Percentiles rank a stretch among this genome's conserved stretches.
phyloP scores from a whole-genome alignment of 2,329 filamentous ascomycete species.

The Diaporthe destruens region DNA sequence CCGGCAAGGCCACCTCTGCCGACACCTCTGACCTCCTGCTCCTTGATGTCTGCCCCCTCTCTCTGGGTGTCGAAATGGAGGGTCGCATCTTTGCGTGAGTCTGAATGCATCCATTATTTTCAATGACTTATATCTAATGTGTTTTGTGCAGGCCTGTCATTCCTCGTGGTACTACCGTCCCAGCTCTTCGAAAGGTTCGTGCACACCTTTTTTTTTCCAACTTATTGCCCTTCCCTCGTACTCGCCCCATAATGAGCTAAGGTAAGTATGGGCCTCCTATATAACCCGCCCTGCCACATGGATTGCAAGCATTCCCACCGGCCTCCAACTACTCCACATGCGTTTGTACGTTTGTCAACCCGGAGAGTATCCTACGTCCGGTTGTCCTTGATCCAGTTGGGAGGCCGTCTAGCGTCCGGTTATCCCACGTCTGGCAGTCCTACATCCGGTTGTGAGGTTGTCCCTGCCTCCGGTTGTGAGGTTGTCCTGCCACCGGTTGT shows the following conservation, averaged over 20 bases:
- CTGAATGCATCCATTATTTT: no score
- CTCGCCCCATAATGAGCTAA: background rate
- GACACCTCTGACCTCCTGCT: conserved; percentile 96
- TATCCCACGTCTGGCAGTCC: no score
- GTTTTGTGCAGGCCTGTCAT: background rate
- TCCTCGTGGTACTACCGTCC: background rate
- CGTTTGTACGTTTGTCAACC: no score
- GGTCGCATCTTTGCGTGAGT: conserved; percentile 57
- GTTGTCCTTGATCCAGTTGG: no score
- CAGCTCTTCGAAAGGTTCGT: background rate
- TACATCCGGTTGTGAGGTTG: no score
- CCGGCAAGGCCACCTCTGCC: conserved; percentile 95
- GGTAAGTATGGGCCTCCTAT: background rate
- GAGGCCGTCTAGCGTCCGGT: no score
- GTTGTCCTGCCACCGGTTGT: no score
- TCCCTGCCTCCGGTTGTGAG: no score
- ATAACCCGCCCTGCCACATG: background rate
- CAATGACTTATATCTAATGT: background rate
- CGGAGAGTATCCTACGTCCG: no score
- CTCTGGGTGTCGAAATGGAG: conserved; percentile 99
- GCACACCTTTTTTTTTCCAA: no score
- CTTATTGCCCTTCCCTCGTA: no score
- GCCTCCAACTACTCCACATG: no score
- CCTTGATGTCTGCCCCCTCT: conserved; percentile 95
- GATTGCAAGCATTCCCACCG: background rate